Base-by-base conservation (phyloP, 306 rosid genomes). In the Castanea crenata region DNA sequence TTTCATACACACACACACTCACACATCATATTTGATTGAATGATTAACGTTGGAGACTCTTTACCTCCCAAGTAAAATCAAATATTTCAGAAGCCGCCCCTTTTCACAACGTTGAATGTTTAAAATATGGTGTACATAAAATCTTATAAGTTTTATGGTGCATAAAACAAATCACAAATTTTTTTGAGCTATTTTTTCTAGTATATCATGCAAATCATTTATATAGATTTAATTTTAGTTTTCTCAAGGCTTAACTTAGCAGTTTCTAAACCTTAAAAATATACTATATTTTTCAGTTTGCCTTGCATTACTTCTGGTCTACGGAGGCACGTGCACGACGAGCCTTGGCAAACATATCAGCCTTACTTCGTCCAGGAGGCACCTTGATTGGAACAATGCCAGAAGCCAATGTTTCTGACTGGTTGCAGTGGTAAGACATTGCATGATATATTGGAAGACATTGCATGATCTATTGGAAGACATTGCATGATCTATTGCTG, bases 301-400 rank as follows among this genome's bases (percentile, higher is more conserved):
- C 92, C 7, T 64, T 89, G 90, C 92, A 89, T 80, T 89, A 89
- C 74, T 89, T 89, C 16, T 93, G 99, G 99, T 95, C 99, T 74
- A 95, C 99, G 3, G 97, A 93, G 87, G 97, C 96, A 29, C 97
- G 98, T 79, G 99, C 99, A 14, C 90, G 97, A 46, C 86, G 88
- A 83, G 99, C 98, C 72, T 85, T 95, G 76, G 93, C 97, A 68
- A 95, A 95, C 78, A 91, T 95, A 56, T 95, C 98, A 54, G 92
- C 98, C 78, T 89, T 95, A 89, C 99, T 95, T 80, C 93, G 98
- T 76, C 99, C 99, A 3, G 99, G 99, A 32, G 98, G 99, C 83
- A 85, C 89, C 82, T 90, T 95, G 73, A 90, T 95, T 76, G 99
- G 99, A 74, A 95, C 98, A 68, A 95, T 93, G 99, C 99, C 99